phyloP scores from a whole-genome alignment of 129 eudicot genomes.

The Chrysanthemum seticuspe region DNA sequence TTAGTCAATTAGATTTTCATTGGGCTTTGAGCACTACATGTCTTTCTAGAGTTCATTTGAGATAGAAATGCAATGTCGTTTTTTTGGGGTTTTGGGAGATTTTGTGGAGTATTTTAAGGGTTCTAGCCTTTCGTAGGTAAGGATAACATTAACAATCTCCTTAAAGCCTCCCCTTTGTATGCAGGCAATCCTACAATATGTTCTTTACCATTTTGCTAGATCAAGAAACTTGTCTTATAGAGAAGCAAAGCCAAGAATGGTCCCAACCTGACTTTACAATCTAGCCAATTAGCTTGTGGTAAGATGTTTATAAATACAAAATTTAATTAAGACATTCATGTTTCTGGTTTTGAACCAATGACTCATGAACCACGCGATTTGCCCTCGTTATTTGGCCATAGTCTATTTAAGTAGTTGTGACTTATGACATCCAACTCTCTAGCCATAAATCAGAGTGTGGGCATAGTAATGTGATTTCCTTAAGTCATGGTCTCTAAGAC shows the following conservation, averaged over 20 bases:
- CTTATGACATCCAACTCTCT: not conserved
- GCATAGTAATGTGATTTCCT: not conserved
- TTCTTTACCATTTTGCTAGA: constrained; percentile 24
- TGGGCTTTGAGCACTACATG: constrained; percentile 36
- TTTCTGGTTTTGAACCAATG: not conserved
- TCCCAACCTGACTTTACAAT: constrained; percentile 22
- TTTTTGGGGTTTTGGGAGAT: constrained; percentile 33
- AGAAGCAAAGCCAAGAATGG: constrained; percentile 23
- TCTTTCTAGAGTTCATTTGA: constrained; percentile 32
- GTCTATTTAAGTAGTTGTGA: not conserved
- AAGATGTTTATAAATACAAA: constrained; percentile 13
- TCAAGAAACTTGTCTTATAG: constrained; percentile 29
- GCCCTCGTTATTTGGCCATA: not conserved
- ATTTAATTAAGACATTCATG: constrained; percentile 17
- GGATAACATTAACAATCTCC: constrained; percentile 29
- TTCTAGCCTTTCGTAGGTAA: constrained; percentile 31
- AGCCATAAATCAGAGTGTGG: not conserved
- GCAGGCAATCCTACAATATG: constrained; percentile 37
- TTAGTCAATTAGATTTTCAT: constrained; percentile 37
- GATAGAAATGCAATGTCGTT: constrained; percentile 24
- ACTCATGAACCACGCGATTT: not conserved
- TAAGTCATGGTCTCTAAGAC: not conserved
- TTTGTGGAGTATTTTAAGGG: constrained; percentile 30
- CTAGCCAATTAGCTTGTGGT: not conserved
- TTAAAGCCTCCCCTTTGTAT: constrained; percentile 40